Conservation (phyloP, 331 rosid species). For the Cydonia oblonga region DNA sequence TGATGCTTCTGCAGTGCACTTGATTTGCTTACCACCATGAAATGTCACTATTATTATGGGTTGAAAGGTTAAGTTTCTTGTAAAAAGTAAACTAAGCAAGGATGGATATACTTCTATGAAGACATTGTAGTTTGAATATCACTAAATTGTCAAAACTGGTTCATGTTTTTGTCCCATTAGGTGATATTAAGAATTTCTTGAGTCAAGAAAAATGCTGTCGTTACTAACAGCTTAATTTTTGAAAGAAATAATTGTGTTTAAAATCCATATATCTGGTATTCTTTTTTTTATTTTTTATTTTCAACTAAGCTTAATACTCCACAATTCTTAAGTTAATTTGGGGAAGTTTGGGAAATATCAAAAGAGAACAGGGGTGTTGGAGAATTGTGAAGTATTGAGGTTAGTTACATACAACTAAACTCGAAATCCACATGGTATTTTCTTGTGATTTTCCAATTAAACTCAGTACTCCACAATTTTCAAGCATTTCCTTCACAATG, state of each 20-base stretch:
- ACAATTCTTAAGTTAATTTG: neutral
- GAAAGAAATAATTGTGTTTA: neutral
- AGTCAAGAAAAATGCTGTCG: neutral
- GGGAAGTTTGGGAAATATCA: neutral
- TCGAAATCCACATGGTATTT: neutral
- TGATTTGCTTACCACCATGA: neutral
- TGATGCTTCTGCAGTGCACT: neutral
- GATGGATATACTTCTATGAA: neutral
- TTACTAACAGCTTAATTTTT: neutral
- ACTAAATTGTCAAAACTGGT: neutral
- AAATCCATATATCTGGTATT: neutral
- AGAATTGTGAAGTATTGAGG: neutral
- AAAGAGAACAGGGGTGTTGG: neutral
- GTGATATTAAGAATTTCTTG: neutral
- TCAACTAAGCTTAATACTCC: neutral
- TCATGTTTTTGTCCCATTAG: neutral
- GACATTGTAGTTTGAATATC: neutral
- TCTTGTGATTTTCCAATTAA: neutral
- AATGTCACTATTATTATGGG: neutral
- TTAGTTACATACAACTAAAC: neutral
- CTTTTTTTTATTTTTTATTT: no score
- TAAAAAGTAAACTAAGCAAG: neutral
- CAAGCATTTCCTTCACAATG: neutral
- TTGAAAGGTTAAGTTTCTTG: neutral
- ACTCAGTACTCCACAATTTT: neutral